A percentile compares a stretch with the other conserved stretches of the same genome.
phyloP scores from a whole-genome alignment of 495 filamentous ascomycete species.

The Aspergillus incahuasiensis region DNA sequence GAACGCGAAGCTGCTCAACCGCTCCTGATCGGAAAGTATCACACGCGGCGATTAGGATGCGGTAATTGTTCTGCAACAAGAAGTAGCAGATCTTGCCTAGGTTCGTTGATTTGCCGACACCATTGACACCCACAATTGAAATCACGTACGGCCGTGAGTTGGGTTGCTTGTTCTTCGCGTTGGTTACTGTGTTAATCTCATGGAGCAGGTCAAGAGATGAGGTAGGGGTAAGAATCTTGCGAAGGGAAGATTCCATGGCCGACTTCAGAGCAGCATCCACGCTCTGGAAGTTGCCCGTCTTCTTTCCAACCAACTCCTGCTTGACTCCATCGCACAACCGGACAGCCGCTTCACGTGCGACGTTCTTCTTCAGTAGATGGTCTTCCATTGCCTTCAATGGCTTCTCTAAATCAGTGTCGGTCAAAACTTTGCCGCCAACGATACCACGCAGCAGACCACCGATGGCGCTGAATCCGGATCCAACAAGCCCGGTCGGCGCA shows the following conservation, averaged over 20 bases:
- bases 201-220: constrained; percentile 89
- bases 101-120: constrained; percentile 96
- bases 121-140: constrained; percentile 96
- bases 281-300: constrained; percentile 90
- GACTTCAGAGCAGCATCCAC: constrained; percentile 76
- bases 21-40: constrained; percentile 98
- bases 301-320: constrained; percentile 80
- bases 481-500: constrained; percentile 59
- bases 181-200: constrained; percentile 77
- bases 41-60: constrained; percentile 90
- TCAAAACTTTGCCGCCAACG: constrained; percentile 87
- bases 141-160: constrained; percentile 85
- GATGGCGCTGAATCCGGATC: constrained; percentile 71
- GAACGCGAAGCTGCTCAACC: constrained; percentile 93
- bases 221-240: constrained; percentile 92
- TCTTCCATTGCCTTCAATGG: constrained; percentile 94
- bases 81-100: constrained; percentile 97
- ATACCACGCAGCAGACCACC: constrained; percentile 88
- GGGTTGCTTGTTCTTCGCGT: constrained; percentile 47
- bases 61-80: constrained; percentile 91
- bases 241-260: constrained; percentile 84
- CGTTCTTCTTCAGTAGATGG: constrained; percentile 92
- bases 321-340: constrained; percentile 89
- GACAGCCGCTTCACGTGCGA: constrained; percentile 88
- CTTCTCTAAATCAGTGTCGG: constrained; percentile 80